Percentiles rank a stretch among this genome's conserved stretches.
Conservation (phyloP, 192 early-diverging fungal species). For the Coemansia sp. region DNA sequence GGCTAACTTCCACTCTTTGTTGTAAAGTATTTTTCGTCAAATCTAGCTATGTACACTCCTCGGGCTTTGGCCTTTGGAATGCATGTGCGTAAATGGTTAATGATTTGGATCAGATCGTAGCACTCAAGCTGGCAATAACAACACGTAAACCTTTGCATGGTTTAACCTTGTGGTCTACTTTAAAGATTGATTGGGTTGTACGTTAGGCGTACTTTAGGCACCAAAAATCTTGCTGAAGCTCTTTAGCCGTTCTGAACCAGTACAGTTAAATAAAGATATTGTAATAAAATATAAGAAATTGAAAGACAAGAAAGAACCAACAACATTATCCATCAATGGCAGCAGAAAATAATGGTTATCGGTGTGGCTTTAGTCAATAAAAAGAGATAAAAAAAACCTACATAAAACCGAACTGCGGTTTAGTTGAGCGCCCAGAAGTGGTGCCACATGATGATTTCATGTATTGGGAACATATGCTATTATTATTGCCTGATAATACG, state of each 20-base stretch:
- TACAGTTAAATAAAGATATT: not conserved
- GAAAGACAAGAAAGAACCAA: no score
- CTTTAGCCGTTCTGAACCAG: not conserved
- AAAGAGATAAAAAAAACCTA: no score
- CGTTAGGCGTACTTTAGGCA: not conserved
- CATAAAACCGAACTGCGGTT: no score
- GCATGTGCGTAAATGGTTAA: not conserved
- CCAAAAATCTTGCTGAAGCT: not conserved
- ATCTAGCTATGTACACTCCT: not conserved
- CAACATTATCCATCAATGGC: no score
- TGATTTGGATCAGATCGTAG: not conserved
- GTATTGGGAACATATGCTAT: no score
- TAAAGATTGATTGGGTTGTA: no score
- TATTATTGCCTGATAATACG: no score
- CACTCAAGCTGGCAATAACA: not conserved
- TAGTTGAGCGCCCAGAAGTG: no score
- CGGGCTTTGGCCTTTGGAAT: not conserved
- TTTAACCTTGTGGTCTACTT: not conserved
- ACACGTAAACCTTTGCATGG: not conserved
- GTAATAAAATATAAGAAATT: no score
- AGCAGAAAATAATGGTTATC: no score
- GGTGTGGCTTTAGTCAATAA: no score
- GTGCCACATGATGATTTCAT: no score
- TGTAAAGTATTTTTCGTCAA: not conserved
- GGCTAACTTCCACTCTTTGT: not conserved